A percentile compares a stretch with the other conserved stretches of the same genome.
These are phyloP conservation scores for Salix exigua DNA, from an alignment of 345 rosid species.

Conservation along the genomic window DNA sequence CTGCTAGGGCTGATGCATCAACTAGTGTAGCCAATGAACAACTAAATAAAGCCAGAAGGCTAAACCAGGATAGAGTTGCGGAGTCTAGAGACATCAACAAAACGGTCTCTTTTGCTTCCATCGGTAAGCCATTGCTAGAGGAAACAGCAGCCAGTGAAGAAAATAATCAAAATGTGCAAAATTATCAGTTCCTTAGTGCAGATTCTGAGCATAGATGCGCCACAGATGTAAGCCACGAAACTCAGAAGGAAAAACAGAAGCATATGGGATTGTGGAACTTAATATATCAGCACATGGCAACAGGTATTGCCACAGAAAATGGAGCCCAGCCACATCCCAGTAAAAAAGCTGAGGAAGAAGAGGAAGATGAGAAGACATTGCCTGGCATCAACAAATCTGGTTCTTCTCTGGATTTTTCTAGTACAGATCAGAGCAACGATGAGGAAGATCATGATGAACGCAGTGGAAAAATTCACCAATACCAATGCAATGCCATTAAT, in stretches of 20 bases:
- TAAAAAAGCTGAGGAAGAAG: conserved; percentile 29
- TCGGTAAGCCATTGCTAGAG: conserved; percentile 13
- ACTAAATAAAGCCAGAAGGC: neutral
- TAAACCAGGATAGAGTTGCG: neutral
- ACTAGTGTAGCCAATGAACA: neutral
- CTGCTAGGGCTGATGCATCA: neutral
- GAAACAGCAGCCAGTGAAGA: conserved; percentile 16
- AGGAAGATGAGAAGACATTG: conserved; percentile 11
- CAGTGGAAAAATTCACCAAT: conserved; percentile 30
- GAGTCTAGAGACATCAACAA: neutral
- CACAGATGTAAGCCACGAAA: conserved; percentile 14
- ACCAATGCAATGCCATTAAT: conserved; percentile 55
- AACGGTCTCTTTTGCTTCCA: neutral
- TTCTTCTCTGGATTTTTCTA: conserved; percentile 16
- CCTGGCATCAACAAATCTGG: conserved; percentile 12
- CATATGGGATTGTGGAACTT: conserved; percentile 60
- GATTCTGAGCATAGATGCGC: conserved; percentile 15
- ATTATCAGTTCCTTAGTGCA: neutral
- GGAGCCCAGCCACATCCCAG: conserved; percentile 26
- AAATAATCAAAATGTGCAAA: conserved; percentile 15
- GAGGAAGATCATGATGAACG: conserved; percentile 31
- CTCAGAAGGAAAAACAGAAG: conserved; percentile 45
- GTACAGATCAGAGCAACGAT: conserved; percentile 11
- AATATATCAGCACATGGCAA: conserved; percentile 70
- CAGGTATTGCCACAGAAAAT: conserved; percentile 45